These are phyloP conservation scores for Taxillus chinensis DNA, from an alignment of 164 flowering plant species.

Conservation along the genomic window DNA sequence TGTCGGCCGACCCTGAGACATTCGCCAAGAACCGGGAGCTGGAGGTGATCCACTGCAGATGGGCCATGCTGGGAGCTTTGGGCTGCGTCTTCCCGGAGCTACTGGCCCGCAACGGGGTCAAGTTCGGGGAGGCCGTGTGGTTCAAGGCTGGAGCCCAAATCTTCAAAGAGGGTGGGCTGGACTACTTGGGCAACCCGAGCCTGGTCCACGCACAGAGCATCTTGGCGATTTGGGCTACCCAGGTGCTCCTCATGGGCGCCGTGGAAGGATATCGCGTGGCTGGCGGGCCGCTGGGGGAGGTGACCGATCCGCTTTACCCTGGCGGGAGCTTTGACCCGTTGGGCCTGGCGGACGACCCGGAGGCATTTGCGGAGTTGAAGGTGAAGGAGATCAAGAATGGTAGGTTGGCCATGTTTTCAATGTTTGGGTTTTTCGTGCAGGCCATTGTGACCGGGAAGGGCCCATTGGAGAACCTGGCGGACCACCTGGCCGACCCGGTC, in stretches of 20 bases:
- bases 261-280: constrained; percentile 37
- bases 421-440: constrained; percentile 40
- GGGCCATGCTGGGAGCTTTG: constrained; percentile 37
- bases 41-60: constrained; percentile 28
- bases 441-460: constrained; percentile 37
- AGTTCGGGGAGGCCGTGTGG: constrained; percentile 44
- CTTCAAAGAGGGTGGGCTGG: constrained; percentile 44
- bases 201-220: constrained; percentile 43
- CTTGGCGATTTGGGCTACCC: constrained; percentile 30
- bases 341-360: constrained; percentile 31
- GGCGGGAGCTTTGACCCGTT: constrained; percentile 34
- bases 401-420: constrained; percentile 31
- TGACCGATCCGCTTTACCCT: constrained; percentile 28
- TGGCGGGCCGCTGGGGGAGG: constrained; percentile 36
- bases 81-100: constrained; percentile 41
- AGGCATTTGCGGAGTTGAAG: constrained; percentile 31
- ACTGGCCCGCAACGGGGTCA: constrained; percentile 33
- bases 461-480: constrained; percentile 36
- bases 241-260: constrained; percentile 30
- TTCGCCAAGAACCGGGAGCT: constrained; percentile 35
- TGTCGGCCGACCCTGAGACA: constrained; percentile 44
- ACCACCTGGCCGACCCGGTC: constrained; percentile 38
- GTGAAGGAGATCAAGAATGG: constrained; percentile 40
- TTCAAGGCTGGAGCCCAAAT: constrained; percentile 48
- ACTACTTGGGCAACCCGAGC: constrained; percentile 47